Evolutionary conservation across 371 early-diverging fungal genomes (phyloP), one percentile per base, ranked within the genome.

Genomic region (Scutellospora calospora): DNA sequence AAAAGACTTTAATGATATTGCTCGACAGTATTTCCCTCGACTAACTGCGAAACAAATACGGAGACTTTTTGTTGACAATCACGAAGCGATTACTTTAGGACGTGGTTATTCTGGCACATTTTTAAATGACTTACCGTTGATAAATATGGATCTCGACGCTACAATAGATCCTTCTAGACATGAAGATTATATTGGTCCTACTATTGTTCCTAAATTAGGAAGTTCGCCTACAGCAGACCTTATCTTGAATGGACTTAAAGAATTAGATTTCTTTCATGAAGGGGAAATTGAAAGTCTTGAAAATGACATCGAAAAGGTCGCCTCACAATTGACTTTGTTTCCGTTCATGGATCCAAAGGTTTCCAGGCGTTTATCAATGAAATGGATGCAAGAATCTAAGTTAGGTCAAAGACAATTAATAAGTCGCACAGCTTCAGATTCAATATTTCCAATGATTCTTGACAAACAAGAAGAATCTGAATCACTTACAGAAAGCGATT

Each of bases 1-100:
- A 74, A 79, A 88, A 45, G 92, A 93, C 29, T 96, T 97, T 80
- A 87, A 90, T 5, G 89, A 90, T 51, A 88, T 97, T 79, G 92
- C 91, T 6, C 86, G 94, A 52, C 89, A 89, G 16, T 95, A 92
- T 83, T 88, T 96, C 80, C 89, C 94, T 2, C 86, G 93, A 38
- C 84, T 91, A 79, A 92, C 93, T 0, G 85, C 92, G 3, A 89
- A 85, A 2, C 94, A 93, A 74, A 80, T 95, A 12, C 86, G 87
- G 66, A 87, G 87, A 31, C 89, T 94, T 82, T 92, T 96, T 81
- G 87, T 89, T 5, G 92, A 88, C n/a, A 86, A 85, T 22, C 85
- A 88, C 54, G 81, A 84, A 54, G 82, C 82, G 0, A 76, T 82
- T 12, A 79, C 83, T 2, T 79, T 85, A 0, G 84, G 83, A 76